Evolutionary conservation across 2,329 filamentous ascomycete species (phyloP), one percentile per base, ranked within the genome.

Genomic region (Exophiala phaeomuriformis): DNA sequence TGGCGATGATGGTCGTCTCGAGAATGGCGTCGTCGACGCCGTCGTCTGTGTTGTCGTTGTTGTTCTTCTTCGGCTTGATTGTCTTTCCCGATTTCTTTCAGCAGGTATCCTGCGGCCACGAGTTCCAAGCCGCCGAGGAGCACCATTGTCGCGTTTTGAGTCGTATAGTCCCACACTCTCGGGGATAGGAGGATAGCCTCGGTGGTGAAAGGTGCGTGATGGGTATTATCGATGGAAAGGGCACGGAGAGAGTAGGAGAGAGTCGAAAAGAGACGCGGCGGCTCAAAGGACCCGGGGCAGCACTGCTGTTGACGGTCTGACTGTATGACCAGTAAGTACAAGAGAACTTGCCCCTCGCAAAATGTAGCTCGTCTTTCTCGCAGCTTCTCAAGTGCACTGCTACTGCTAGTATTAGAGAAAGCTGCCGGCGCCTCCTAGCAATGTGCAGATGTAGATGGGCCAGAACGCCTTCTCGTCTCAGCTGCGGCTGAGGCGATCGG

Each of bases 111-210:
- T n/a, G 59, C 59, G 27, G 59, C 59, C 10, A 61, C 59, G 35
- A 61, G 33, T 36, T 61, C 59, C 27, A 61, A 53, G 28, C 59
- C 59, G 36, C 59, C 59, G 10, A 61, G 39, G n/a, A 61, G 47
- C 27, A 61, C 59, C 59, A 61, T 61, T 12, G 46, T 42, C 31
- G 30, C 4, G 9, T 41, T 5, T 12, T 32, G 12, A 19, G 19
- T 19, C 19, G 19, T 19, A 19, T 19, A 19, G 19, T 19, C 19
- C 19, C 19, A 19, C 19, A 19, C 19, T 19, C 19, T 19, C n/a
- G 6, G 8, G 42, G 4, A 31, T 41, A 6, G 42, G n/a, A 28
- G 28, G 40, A 43, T 29, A 27, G 33, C 33, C 33, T 36, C 1
- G 33, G n/a, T 7, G 33, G 33, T n/a, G 33, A 36, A n/a, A 2